Evolutionary conservation across 192 early-diverging fungal species (phyloP).

Genomic region (Rhizoclosmatium sp.): DNA sequence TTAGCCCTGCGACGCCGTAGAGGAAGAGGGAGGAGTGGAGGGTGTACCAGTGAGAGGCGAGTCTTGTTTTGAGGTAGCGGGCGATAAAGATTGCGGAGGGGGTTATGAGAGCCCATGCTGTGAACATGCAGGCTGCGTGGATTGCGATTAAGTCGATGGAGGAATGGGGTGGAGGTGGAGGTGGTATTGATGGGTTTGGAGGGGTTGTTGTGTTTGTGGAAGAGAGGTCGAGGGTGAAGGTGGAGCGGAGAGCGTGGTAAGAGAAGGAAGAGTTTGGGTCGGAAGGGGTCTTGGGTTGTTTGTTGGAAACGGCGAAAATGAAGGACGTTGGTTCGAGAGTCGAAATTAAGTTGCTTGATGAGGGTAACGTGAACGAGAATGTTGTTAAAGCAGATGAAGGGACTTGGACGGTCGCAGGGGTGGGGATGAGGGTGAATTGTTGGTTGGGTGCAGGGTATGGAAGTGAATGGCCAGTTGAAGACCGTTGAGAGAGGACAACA

Average conservation of each 20-base stretch:
- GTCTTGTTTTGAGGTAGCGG: constrained; percentile 41
- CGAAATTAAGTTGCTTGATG: neutral
- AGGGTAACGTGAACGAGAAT: neutral
- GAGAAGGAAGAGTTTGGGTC: neutral
- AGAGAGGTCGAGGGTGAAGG: neutral
- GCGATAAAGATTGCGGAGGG: constrained; percentile 46
- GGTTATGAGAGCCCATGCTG: constrained; percentile 40
- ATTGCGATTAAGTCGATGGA: neutral
- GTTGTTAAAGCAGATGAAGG: too few relatives aligned
- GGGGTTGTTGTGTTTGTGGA: neutral
- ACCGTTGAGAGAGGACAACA: constrained; percentile 36
- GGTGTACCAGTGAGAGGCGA: neutral
- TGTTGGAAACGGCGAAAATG: constrained; percentile 8
- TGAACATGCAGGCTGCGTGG: constrained; percentile 40
- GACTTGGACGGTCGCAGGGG: too few relatives aligned
- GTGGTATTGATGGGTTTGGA: too few relatives aligned
- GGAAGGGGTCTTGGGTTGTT: neutral
- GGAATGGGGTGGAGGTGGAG: neutral
- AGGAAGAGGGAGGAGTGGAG: constrained; percentile 50
- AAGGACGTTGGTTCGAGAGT: neutral
- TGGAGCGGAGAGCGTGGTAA: neutral
- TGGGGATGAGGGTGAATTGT: too few relatives aligned
- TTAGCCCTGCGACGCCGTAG: constrained; percentile 31
- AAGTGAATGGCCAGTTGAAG: neutral
- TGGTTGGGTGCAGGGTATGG: too few relatives aligned